Percentiles rank a stretch among this genome's conserved stretches.
Conservation (phyloP, 1,139 yeast species). For the Nakaseomyces delphensis region DNA sequence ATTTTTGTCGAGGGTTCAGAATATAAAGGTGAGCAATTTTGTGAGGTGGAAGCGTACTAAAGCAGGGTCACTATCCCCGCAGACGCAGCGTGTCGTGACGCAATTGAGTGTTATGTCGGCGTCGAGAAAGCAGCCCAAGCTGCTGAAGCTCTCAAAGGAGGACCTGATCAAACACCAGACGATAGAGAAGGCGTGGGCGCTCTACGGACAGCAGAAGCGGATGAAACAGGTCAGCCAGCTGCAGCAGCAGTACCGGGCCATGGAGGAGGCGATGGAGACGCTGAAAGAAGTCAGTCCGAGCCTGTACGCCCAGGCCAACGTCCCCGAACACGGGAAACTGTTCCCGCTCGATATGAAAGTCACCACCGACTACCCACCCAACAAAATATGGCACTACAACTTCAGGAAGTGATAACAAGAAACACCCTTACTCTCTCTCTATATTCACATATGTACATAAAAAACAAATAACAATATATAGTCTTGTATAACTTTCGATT, state of each 20-base stretch:
- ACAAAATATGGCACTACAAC: constrained; percentile 68
- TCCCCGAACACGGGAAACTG: constrained; percentile 34
- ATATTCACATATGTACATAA: neutral
- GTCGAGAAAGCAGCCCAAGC: constrained; percentile 76
- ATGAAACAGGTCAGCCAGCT: constrained; percentile 41
- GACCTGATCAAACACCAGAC: constrained; percentile 81
- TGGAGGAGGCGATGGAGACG: constrained; percentile 66
- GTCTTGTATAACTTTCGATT: too few relatives aligned
- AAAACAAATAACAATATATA: too few relatives aligned
- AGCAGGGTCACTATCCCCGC: constrained; percentile 40
- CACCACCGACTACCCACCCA: constrained; percentile 90
- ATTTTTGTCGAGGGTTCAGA: neutral
- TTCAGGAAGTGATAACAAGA: constrained; percentile 26
- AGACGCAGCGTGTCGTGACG: constrained; percentile 57
- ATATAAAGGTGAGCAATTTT: constrained; percentile 13
- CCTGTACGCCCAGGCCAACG: constrained; percentile 33
- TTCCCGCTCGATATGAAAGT: constrained; percentile 75
- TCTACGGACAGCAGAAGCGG: constrained; percentile 45
- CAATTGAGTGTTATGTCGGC: constrained; percentile 84
- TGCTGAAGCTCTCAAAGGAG: constrained; percentile 66
- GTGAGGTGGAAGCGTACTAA: constrained; percentile 41
- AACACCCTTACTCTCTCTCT: too few relatives aligned
- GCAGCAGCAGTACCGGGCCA: constrained; percentile 55
- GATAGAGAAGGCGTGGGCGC: constrained; percentile 76
- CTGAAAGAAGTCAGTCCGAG: constrained; percentile 39